These are phyloP conservation scores for peach (Prunus persica) DNA, from an alignment of 306 rosid species.

Conservation along the genomic window DNA sequence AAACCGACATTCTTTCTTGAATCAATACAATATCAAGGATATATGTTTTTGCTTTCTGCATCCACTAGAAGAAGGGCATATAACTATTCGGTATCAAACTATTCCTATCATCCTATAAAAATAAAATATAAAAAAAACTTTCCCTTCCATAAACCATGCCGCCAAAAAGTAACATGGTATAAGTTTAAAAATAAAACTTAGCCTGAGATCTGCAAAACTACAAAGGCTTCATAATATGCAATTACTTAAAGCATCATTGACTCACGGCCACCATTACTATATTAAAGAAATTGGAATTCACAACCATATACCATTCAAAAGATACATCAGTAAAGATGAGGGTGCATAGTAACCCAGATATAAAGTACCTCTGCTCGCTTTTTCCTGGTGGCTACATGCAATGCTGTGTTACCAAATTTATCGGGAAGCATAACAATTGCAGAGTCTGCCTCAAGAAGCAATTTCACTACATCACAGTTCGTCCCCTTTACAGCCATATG, in stretches of 20 bases:
- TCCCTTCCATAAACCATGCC: no score
- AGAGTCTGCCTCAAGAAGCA: conserved; percentile 89
- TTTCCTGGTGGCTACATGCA: conserved; percentile 95
- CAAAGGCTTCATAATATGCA: no score
- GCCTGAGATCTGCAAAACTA: no score
- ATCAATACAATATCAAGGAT: not conserved
- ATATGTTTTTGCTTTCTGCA: not conserved
- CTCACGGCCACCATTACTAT: not conserved
- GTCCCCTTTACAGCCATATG: conserved; percentile 99
- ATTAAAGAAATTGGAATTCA: not conserved
- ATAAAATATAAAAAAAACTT: no score
- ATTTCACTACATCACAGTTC: conserved; percentile 83
- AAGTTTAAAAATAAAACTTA: no score
- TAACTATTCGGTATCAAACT: not conserved
- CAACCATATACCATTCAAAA: not conserved
- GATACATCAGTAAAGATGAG: not conserved
- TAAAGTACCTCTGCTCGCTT: conserved; percentile 84
- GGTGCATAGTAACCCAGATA: not conserved
- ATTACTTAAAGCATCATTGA: not conserved
- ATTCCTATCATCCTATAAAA: no score
- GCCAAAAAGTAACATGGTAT: no score
- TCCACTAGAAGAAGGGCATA: not conserved
- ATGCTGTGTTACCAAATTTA: conserved; percentile 87
- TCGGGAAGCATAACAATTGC: conserved; percentile 99
- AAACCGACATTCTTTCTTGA: not conserved